Evolutionary conservation across 768 basidiomycete genomes (phyloP).

Genomic region (Xerocomus brunneocitrinus): DNA sequence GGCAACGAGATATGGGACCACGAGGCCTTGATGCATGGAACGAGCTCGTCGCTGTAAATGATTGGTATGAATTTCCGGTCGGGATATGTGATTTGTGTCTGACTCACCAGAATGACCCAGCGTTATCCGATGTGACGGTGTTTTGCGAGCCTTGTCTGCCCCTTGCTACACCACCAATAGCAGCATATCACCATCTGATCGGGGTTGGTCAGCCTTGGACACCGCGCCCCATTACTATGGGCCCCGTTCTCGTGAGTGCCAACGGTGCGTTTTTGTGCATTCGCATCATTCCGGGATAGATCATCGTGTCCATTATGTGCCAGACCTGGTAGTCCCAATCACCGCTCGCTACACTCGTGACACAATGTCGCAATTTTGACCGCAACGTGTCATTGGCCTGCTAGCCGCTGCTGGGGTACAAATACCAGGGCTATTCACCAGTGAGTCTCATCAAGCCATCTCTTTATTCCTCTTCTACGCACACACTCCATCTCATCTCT

Average conservation of each 20-base stretch:
- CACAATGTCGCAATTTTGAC: background rate
- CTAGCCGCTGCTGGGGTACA: background rate
- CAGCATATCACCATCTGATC: background rate
- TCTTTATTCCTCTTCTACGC: background rate
- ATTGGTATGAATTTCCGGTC: background rate
- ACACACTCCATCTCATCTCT: background rate
- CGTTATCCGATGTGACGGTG: no score
- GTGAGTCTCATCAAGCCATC: background rate
- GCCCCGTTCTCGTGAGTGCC: background rate
- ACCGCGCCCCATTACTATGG: background rate
- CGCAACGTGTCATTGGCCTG: background rate
- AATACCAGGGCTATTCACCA: background rate
- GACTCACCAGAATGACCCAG: background rate
- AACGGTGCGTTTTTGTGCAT: background rate
- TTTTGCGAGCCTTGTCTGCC: background rate
- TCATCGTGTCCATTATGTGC: background rate
- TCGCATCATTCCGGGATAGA: background rate
- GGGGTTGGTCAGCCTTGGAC: background rate
- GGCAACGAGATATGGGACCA: background rate
- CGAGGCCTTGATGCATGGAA: background rate
- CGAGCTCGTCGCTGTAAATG: background rate
- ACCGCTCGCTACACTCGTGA: background rate
- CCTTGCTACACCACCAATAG: no score
- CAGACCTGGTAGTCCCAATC: background rate
- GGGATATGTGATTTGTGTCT: background rate